Base-by-base conservation (phyloP, 306 rosid species). In the Biancaea sappan region DNA sequence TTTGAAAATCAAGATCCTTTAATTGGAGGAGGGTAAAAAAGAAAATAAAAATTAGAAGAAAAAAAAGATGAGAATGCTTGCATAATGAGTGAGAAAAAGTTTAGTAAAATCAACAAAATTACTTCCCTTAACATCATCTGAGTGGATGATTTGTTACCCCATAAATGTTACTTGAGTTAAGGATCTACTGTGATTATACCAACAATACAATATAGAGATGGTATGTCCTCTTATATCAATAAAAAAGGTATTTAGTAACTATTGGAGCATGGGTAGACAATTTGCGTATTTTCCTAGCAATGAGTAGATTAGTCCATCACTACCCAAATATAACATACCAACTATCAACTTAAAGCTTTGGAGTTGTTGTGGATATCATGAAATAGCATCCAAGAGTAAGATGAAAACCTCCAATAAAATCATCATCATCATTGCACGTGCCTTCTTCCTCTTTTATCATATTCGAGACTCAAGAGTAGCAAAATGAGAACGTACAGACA, bases 331-430 rank as follows among this genome's bases (percentile, higher is more conserved):
- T 62, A 63, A 79, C 83, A 44, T 88, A 94, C 98, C 96, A 96
- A 71, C 91, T 91, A 77, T 94, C 98, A 72, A 94, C 92, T 88
- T 91, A 96, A 66, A 91, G 96, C 82, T 97, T 89, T 31, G 98
- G 98, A 69, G 98, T 96, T 13, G 98, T 94, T 50, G 98, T 91
- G 21, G 97, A 96, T 37, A 97, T 94, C 98, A 94, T 89, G 88
- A 94, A 91, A 83, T 89, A 94, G 78, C 87, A 71, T 56, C 98
- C 98, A 84, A n/a, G n/a, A n/a, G n/a, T n/a, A n/a, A n/a, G n/a
- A n/a, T n/a, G n/a, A n/a, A n/a, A n/a, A n/a, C n/a, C n/a, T n/a
- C n/a, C n/a, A n/a, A n/a, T n/a, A n/a, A n/a, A n/a, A n/a, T n/a
- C n/a, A n/a, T n/a, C n/a, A n/a, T n/a, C n/a, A n/a, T n/a, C n/a